These are phyloP conservation scores for Acorus gramineus DNA, from an alignment of 106 monocot species.

Conservation along the genomic window DNA sequence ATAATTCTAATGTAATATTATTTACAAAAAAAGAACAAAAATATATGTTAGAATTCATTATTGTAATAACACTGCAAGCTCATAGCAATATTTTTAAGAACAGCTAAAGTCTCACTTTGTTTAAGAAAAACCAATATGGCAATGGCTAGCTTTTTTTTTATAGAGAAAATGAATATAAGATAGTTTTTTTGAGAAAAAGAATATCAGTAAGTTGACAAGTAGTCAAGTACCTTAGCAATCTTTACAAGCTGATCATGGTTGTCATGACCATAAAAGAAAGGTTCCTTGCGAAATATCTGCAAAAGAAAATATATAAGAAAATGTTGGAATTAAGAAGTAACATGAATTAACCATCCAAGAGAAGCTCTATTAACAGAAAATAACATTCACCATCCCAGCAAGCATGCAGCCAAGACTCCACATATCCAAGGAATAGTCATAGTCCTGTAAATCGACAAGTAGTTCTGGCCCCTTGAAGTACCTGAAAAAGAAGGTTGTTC, in stretches of 20 bases:
- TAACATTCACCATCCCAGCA: slow-evolving; percentile 21
- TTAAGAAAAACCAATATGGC: too few relatives aligned
- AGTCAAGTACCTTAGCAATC: slow-evolving; percentile 37
- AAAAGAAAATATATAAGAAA: background rate
- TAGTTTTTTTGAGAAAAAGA: background rate
- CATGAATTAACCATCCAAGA: background rate
- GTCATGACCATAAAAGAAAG: slow-evolving; percentile 43
- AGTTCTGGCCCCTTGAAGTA: slow-evolving; percentile 23
- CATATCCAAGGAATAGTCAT: slow-evolving; percentile 24
- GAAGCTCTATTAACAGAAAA: background rate
- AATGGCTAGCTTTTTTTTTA: too few relatives aligned
- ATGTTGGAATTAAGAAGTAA: background rate
- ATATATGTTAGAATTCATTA: too few relatives aligned
- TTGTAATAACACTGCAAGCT: too few relatives aligned
- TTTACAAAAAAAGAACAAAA: too few relatives aligned
- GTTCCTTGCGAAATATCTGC: slow-evolving; percentile 44
- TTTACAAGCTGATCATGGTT: slow-evolving; percentile 38
- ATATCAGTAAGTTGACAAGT: slow-evolving; percentile 10
- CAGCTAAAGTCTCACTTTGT: too few relatives aligned
- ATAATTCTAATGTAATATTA: too few relatives aligned
- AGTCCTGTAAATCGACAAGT: slow-evolving; percentile 20
- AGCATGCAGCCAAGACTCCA: slow-evolving; percentile 30
- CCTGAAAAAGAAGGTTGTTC: slow-evolving; percentile 1
- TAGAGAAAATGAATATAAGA: too few relatives aligned
- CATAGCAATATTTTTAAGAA: too few relatives aligned